Evolutionary conservation across 176 grass and related monocot species (phyloP), one percentile per base, ranked within the genome.

Genomic region (Oryza glumipatula): DNA sequence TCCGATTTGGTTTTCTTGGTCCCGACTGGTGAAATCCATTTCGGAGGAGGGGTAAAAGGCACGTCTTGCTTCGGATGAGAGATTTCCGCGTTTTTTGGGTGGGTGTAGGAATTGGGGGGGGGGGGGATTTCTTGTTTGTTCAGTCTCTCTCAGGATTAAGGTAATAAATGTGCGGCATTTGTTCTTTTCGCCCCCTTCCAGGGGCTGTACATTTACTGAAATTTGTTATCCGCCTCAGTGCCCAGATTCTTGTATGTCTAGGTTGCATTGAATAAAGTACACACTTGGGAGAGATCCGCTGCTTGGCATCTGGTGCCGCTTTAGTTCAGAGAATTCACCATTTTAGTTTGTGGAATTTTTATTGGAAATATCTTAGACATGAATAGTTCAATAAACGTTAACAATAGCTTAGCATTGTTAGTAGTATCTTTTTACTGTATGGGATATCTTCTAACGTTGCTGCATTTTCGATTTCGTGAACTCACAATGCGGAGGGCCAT

Each of bases 131-230:
- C 30, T 79, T 69, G 46, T 79, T 74, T 32, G 8, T 74, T 12
- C 15, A 22, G 58, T 73, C 21, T 30, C 19, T 73, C 26, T 30
- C 24, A 60, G 36, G 24, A 74, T 83, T 41, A 61, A 32, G 1
- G 32, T 43, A 44, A 67, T 0, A 68, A 77, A 76, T 75, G 72
- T 24, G 33, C 39, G 63, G 24, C 48, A 65, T 83, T 79, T 74
- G 30, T 54, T 28, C 28, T 28, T 32, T 78, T 51, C 16, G 68
- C 64, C 2, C 51, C 63, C 48, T 74, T 19, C 68, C 10, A 70
- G 19, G 32, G 15, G 5, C 22, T 43, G n/a, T 44, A 1, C 21
- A 41, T 56, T 76, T 61, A 15, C 76, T 9, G 13, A 45, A 69
- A 68, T 68, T 70, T 11, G 8, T 65, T n/a, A 17, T 82, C 43